Base-by-base conservation (phyloP, 208 protist genomes). In the Wallacemonas sp. region DNA sequence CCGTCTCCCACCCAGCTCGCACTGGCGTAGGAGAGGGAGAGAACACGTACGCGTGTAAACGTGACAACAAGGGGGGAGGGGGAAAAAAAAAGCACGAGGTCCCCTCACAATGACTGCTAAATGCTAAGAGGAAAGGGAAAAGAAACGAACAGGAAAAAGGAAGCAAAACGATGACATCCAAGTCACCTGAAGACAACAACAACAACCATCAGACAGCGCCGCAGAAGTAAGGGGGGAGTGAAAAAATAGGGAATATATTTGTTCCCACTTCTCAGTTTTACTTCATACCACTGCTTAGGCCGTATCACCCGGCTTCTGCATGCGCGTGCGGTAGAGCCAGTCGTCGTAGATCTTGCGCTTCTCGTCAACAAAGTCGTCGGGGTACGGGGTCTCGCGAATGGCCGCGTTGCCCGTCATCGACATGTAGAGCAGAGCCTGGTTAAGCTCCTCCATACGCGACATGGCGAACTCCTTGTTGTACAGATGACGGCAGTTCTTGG, bases 281-380 rank as follows among this genome's bases (percentile, higher is more conserved):
- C n/a, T n/a, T n/a, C n/a, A n/a, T n/a, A n/a, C n/a, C n/a, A n/a
- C n/a, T n/a, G n/a, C 28, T 49, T 77, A 86, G 29, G 76, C 76
- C 14, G 70, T 63, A 66, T 94, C 88, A 23, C 85, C 85, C 2
- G 88, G 88, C 63, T 91, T 94, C 67, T 76, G 83, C 85, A 93
- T 85, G 67, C 88, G 84, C 3, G 88, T 94, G 38, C 88, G 76
- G 70, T 79, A 86, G 46, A 94, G 77, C 88, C 88, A 94, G 61
- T 94, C 88, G 44, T 94, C 85, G 66, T 94, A 94, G 48, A 94
- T 86, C 65, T 94, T 94, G 23, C 88, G 79, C 71, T 94, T 94
- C 74, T 94, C 77, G 29, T 94, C 84, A 14, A 94, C 80, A 69
- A 94, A 94, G 61, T 90, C 81, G 12, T 81, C 75, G 28, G 88